Evolutionary conservation across 805 yeast genomes (phyloP).

Genomic region (Yarrowia osloensis): DNA sequence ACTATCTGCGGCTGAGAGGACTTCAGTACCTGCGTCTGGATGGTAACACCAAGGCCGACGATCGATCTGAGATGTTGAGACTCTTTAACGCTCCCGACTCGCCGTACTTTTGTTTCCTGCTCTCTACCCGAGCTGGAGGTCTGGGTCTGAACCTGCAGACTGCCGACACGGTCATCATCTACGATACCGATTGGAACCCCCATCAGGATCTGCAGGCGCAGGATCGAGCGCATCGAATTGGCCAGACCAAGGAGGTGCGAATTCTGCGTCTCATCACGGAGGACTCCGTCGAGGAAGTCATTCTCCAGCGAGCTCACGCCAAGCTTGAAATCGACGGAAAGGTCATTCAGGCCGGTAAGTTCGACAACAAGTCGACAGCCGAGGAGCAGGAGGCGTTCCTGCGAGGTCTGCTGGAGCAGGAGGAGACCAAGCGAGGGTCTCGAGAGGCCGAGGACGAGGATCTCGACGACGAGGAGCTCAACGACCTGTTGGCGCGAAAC

Average conservation of each 20-base stretch:
- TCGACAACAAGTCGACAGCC: slow-evolving; percentile 92
- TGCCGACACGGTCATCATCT: slow-evolving; percentile 95
- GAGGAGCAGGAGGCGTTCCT: slow-evolving; percentile 96
- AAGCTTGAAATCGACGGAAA: slow-evolving; percentile 96
- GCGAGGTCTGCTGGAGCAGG: slow-evolving; percentile 82
- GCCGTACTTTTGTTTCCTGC: slow-evolving; percentile 81
- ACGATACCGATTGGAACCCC: slow-evolving; percentile 99
- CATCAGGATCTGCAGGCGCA: slow-evolving; percentile 99
- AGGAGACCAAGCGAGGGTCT: slow-evolving; percentile 57
- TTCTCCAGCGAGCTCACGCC: slow-evolving; percentile 87
- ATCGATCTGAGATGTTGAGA: slow-evolving; percentile 78
- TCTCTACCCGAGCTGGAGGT: slow-evolving; percentile 98
- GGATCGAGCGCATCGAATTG: slow-evolving; percentile 98
- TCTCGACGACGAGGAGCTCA: slow-evolving; percentile 76
- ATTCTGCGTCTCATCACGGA: slow-evolving; percentile 87
- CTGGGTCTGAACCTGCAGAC: slow-evolving; percentile 92
- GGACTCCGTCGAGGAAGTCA: slow-evolving; percentile 92
- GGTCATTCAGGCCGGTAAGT: slow-evolving; percentile 98
- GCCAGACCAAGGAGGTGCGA: slow-evolving; percentile 95
- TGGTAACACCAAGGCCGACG: slow-evolving; percentile 95
- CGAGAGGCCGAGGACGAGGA: slow-evolving; percentile 70
- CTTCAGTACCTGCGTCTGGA: slow-evolving; percentile 86
- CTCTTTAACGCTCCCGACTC: slow-evolving; percentile 81
- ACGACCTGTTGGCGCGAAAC: slow-evolving; percentile 80
- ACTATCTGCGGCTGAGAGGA: slow-evolving; percentile 69